Base-by-base conservation (phyloP, 306 rosid species). In the Spatholobus suberectus region DNA sequence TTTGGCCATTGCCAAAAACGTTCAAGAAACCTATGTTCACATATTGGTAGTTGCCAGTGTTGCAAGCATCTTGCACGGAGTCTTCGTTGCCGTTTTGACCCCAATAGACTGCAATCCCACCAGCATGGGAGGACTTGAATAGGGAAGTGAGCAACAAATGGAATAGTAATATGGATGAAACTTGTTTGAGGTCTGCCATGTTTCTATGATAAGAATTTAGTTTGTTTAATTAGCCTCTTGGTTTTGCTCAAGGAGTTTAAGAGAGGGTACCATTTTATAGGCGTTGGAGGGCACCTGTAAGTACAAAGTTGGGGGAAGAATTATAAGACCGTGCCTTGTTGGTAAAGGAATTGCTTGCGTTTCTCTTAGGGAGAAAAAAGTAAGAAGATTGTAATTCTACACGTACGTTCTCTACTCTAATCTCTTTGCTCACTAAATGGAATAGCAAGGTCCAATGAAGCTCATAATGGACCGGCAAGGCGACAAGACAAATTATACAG, bases 21-120 rank as follows among this genome's bases (percentile, higher is more conserved):
- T 77, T 5, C 4, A 92, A 47, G 78, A 92, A 92, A 5, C 89
- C 93, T n/a, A 92, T 67, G 88, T 90, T 90, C 5, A 92, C 90
- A n/a, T 47, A 92, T 12, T 92, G 65, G 85, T 92, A 90, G 89
- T 89, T 92, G 26, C 83, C 83, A 1, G 92, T 84, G 75, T 86
- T 71, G 37, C 97, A 92, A 10, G 97, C 81, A 4, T 82, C 85
- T 3, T 78, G 79, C 4, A 92, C 55, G 46, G 94, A 18, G 54
- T 90, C 94, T 86, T 92, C 93, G 0, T 24, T 18, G 1, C 18
- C 1, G 52, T 71, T 69, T 86, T 90, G 94, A 51, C 97, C 97
- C 93, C 97, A 90, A 7, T 92, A 92, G 8, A 85, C 58, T 12
- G 92, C 88, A 11, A 92, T 88, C 1, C 90, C 89, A 4, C 58